These are phyloP conservation scores for Oryza rufipogon DNA, from an alignment of 176 grass and related monocot genomes.

Conservation along the genomic window DNA sequence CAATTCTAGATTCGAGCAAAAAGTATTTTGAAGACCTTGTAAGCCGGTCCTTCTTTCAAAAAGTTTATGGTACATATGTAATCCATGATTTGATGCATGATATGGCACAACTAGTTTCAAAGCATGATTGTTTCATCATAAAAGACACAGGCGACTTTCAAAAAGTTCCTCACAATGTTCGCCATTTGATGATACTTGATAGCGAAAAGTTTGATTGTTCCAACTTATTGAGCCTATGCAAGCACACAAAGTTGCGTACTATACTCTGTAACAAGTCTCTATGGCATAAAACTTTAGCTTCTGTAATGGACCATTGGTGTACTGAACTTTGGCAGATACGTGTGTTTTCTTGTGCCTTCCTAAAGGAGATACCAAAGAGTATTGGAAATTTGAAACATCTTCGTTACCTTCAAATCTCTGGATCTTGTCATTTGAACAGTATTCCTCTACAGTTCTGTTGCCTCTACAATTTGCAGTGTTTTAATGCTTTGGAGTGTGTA, in stretches of 20 bases:
- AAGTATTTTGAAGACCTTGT: constrained; percentile 21
- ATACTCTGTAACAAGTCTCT: not conserved
- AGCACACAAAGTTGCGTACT: not conserved
- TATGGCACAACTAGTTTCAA: constrained; percentile 23
- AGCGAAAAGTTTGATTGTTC: not conserved
- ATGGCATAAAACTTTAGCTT: not conserved
- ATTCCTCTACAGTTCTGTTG: not conserved
- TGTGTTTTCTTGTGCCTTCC: not conserved
- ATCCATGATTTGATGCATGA: constrained; percentile 50
- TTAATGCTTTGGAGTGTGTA: too few relatives aligned
- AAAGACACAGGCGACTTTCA: not conserved
- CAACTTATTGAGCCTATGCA: not conserved
- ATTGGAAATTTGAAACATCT: constrained; percentile 16
- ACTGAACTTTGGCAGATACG: not conserved
- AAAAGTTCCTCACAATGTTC: not conserved
- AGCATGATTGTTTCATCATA: constrained; percentile 28
- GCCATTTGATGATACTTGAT: not conserved
- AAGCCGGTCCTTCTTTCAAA: constrained; percentile 21
- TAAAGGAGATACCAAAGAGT: not conserved
- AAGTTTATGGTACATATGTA: not conserved
- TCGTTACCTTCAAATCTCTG: not conserved
- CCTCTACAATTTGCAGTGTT: too few relatives aligned
- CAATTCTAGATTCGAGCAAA: not conserved
- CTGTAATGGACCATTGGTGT: not conserved
- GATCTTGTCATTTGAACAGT: rapidly evolving